Base-by-base conservation (phyloP, 2,329 filamentous ascomycete species). In the Arthrinium phaeospermum region DNA sequence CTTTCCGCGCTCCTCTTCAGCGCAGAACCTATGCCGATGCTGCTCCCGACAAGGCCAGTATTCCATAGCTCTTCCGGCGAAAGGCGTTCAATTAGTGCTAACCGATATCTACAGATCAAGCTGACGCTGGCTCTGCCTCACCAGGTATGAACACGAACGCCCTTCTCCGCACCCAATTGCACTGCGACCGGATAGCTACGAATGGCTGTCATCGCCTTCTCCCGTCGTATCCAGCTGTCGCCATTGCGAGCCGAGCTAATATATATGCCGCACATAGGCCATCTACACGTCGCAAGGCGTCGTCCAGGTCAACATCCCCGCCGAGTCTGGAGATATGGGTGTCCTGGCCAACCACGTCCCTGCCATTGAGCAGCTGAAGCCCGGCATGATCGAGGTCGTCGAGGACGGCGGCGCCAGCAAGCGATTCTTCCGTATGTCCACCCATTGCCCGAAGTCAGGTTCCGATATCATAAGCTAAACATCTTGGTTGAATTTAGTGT, bases 321-420 rank as follows among this genome's bases (percentile, higher is more conserved):
- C 96, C 82, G 96, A 98, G 85, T 97, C 95, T 75, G 96, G 96
- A 84, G 96, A 98, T 81, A 99, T 99, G 96, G 96, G 96, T 93
- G 93, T 99, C 80, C 93, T 99, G 83, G 96, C 96, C 84, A 97
- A 96, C 90, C 96, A 99, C 91, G 96, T 99, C 81, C 95, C 96
- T 77, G 95, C 95, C 75, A 98, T 99, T 82, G 96, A 99, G 90
- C 96, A 99, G 90, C 90, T 99, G 85, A 98, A 97, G 91, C 95
- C 96, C 74, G 96, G 96, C 81, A 87, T 98, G 78, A 90, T 99
- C 78, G 96, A 98, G 89, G 90, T 99, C 82, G 91, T 98, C 78
- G 96, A 98, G 89, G 96, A 99, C 90, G 90, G 87, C 82, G 94
- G 94, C 82, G 89, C 88, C 82, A 88, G 84, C 93, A 99, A 99